These are phyloP conservation scores for Lachancea sp. DNA, from an alignment of 805 yeast species.

Conservation along the genomic window DNA sequence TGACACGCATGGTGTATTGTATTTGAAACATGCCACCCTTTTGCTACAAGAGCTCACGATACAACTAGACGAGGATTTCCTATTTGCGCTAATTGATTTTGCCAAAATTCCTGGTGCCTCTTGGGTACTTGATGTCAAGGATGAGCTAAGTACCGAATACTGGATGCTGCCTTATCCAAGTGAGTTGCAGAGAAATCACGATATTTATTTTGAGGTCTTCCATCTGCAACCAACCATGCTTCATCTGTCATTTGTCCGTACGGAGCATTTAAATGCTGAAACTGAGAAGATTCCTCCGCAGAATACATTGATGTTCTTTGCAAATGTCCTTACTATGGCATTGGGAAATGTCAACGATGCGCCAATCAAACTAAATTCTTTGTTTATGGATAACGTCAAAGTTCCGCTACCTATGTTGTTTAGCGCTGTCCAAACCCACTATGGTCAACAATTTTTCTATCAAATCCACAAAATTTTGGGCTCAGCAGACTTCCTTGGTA, in stretches of 20 bases:
- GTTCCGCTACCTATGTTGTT: conserved; percentile 72
- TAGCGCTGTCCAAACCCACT: conserved; percentile 72
- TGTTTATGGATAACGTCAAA: conserved; percentile 81
- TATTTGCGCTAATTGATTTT: conserved; percentile 75
- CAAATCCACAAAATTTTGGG: conserved; percentile 91
- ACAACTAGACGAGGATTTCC: conserved; percentile 90
- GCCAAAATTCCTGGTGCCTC: conserved; percentile 74
- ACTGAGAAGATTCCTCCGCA: conserved; percentile 34
- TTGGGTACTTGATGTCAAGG: conserved; percentile 46
- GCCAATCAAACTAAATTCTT: conserved; percentile 81
- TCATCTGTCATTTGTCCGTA: conserved; percentile 84
- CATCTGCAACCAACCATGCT: conserved; percentile 88
- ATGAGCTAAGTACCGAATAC: conserved; percentile 52
- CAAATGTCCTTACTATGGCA: conserved; percentile 90
- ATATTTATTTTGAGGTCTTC: conserved; percentile 84
- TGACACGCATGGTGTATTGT: conserved; percentile 82
- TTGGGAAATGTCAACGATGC: conserved; percentile 97
- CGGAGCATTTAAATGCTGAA: conserved; percentile 69
- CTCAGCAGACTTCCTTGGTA: conserved; percentile 92
- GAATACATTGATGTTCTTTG: conserved; percentile 58
- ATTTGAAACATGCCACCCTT: conserved; percentile 85
- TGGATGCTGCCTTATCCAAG: conserved; percentile 68
- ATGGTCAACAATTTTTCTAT: conserved; percentile 84
- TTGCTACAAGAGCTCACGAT: conserved; percentile 85
- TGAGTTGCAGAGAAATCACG: conserved; percentile 49